Percentiles rank a stretch among this genome's conserved stretches.
Conservation (phyloP, 306 rosid genomes). For the Glycine latifolia region DNA sequence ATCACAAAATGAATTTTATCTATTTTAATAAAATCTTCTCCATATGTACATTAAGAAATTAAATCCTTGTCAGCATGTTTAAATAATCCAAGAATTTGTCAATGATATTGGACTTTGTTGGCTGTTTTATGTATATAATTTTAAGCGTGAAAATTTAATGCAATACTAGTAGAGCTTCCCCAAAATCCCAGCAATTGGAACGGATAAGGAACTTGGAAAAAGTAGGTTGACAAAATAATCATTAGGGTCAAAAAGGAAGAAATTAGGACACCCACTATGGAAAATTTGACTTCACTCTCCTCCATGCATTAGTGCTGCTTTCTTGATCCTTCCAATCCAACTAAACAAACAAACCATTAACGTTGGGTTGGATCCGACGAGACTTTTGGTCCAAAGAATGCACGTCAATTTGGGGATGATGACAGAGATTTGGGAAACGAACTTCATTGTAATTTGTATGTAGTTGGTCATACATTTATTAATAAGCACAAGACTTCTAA, state of each 20-base stretch:
- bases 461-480: not conserved
- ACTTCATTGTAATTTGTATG: not conserved
- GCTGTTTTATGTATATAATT: too few species aligned
- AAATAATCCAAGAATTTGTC: too few species aligned
- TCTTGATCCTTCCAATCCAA: constrained; percentile 24
- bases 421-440: not conserved
- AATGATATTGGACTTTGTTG: too few species aligned
- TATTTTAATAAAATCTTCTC: too few species aligned
- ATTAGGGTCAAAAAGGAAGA: constrained; percentile 45
- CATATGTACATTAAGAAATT: too few species aligned
- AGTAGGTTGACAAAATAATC: not conserved
- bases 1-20: too few species aligned
- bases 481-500: not conserved
- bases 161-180: not conserved
- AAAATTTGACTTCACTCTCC: constrained; percentile 27
- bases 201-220: constrained; percentile 49
- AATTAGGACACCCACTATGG: constrained; percentile 47
- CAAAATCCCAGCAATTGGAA: constrained; percentile 40
- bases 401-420: not conserved
- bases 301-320: constrained; percentile 18
- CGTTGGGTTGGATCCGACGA: constrained; percentile 38
- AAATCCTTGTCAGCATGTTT: too few species aligned
- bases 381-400: constrained; percentile 34
- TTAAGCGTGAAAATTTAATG: too few species aligned
- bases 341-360: constrained; percentile 22